Evolutionary conservation across 495 filamentous ascomycete genomes (phyloP).

Genomic region (Tuber aestivum): DNA sequence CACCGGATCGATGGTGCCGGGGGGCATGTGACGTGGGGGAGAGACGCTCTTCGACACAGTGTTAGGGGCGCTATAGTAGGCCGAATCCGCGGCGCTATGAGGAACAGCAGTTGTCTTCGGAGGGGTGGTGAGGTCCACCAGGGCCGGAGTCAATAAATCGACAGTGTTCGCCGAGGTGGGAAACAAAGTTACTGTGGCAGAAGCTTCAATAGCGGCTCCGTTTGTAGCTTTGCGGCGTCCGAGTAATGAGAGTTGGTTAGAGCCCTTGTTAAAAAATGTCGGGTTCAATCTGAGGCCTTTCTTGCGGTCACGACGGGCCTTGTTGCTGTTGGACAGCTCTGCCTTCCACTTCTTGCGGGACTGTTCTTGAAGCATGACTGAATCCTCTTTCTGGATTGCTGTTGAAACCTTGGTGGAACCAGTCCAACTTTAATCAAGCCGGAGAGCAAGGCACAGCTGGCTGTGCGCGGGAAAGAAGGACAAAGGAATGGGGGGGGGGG

Average conservation of each 20-base stretch:
- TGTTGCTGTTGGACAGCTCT: conserved; percentile 30
- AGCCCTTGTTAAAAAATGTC: conserved; percentile 25
- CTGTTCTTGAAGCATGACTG: conserved; percentile 33
- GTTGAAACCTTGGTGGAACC: not conserved
- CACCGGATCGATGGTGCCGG: not conserved
- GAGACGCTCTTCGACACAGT: conserved; percentile 27
- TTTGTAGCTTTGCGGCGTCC: conserved; percentile 32
- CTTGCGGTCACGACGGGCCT: conserved; percentile 30
- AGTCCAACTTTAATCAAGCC: not conserved
- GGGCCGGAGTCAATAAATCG: conserved; percentile 33
- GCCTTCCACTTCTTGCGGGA: conserved; percentile 35
- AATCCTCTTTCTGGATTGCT: conserved; percentile 17
- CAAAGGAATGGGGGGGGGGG: conserved; percentile 17
- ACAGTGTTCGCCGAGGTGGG: conserved; percentile 32
- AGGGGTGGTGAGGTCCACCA: conserved; percentile 22
- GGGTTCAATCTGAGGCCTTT: conserved; percentile 32
- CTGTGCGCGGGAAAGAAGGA: conserved; percentile 2
- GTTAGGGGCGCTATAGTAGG: conserved; percentile 27
- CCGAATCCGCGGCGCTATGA: conserved; percentile 30
- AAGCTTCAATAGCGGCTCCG: conserved; percentile 30
- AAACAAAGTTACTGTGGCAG: conserved; percentile 33
- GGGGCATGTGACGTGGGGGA: conserved; percentile 28
- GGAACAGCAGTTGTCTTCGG: conserved; percentile 35
- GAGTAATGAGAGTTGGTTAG: conserved; percentile 28
- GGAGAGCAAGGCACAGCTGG: not conserved